A percentile compares a stretch with the other conserved stretches of the same genome.
Conservation (phyloP, 2,329 filamentous ascomycete species). For the Pseudogymnoascus sp. region DNA sequence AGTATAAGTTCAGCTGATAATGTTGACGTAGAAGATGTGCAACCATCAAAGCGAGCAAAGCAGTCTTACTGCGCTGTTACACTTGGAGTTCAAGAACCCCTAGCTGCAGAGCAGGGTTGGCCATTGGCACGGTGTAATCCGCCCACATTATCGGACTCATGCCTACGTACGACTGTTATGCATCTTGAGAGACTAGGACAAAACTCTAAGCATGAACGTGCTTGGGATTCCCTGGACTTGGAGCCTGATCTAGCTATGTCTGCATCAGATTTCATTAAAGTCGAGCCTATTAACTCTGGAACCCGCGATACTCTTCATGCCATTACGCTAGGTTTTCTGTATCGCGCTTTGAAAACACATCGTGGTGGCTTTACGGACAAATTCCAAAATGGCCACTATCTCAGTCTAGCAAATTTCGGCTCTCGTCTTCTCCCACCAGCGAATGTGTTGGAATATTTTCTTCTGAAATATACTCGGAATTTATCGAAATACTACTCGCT, state of each 20-base stretch:
- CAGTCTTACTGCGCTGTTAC: constrained; percentile 19
- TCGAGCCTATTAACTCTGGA: constrained; percentile 39
- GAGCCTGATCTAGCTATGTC: constrained; percentile 22
- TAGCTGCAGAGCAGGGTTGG: constrained; percentile 43
- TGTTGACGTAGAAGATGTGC: constrained; percentile 24
- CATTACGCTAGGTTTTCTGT: constrained; percentile 62
- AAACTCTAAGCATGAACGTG: constrained; percentile 40
- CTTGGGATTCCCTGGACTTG: constrained; percentile 39
- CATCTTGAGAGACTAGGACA: constrained; percentile 45
- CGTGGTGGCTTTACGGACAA: constrained; percentile 38
- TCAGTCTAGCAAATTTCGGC: constrained; percentile 42
- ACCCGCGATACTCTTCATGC: constrained; percentile 64
- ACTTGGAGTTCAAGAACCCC: constrained; percentile 40
- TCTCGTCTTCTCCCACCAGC: constrained; percentile 60
- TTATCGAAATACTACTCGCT: constrained; percentile 60
- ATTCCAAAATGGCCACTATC: constrained; percentile 16
- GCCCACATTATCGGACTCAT: constrained; percentile 37
- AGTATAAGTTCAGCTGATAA: constrained; percentile 40
- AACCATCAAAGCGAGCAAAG: constrained; percentile 1
- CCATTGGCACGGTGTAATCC: constrained; percentile 45
- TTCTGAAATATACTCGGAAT: constrained; percentile 58
- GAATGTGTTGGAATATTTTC: constrained; percentile 59
- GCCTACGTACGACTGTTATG: constrained; percentile 43
- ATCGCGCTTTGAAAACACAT: constrained; percentile 64
- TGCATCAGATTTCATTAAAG: constrained; percentile 19